Evolutionary conservation across 192 early-diverging fungal species (phyloP), one percentile per base, ranked within the genome.

Genomic region (Gigaspora rosea): DNA sequence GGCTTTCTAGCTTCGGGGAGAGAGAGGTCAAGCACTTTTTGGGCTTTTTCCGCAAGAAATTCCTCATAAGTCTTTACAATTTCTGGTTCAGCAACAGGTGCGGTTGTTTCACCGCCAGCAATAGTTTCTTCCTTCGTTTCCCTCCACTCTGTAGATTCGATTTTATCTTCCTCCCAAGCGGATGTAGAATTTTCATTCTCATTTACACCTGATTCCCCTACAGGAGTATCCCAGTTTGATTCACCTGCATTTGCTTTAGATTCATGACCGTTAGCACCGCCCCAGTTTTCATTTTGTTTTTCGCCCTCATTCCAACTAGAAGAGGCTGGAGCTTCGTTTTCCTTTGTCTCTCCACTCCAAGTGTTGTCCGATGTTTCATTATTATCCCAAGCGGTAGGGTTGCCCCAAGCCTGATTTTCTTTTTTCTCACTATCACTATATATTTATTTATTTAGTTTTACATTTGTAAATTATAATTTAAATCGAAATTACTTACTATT

Each of bases 61-160:
- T 98, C 91, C 48, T 96, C 94, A 69, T 95, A 87, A 76, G 95
- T 94, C 88, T 94, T 94, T n/a, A n/a, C n/a, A n/a, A n/a, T n/a
- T n/a, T n/a, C n/a, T n/a, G n/a, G n/a, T 82, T 96, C 97, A 58
- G 89, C 89, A 67, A 94, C 92, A 74, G 84, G 88, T n/a, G 78
- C 81, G 41, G 80, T 84, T 61, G 85, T 72, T 33, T 72, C 80
- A 15, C 81, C 83, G 73, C 79, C 82, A 51, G 78, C 80, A 56
- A 48, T 75, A 22, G 74, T 32, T 36, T 71, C 51, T n/a, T 54
- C 48, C 8, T 7, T 16, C 5, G 50, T 0, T 36, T 46, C 22
- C 50, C 61, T 8, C n/a, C n/a, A 64, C 3, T 18, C 18, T 54
- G n/a, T 54, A 54, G 4, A 3, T 54, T 54, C 52, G 12, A 4